phyloP scores from a whole-genome alignment of 805 yeast genomes.

The Aciculoconidium aculeatum region DNA sequence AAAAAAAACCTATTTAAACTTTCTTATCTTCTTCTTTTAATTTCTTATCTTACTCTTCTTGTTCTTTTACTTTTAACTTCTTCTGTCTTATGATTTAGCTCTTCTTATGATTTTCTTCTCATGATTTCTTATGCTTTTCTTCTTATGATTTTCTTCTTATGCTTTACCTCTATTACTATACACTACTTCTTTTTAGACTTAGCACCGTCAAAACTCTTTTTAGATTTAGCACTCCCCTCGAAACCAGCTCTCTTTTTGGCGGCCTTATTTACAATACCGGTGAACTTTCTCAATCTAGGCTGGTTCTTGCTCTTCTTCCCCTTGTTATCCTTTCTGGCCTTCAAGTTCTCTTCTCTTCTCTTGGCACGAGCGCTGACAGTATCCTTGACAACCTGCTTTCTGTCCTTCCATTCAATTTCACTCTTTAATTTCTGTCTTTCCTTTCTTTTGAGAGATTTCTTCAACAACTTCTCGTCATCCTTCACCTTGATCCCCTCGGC shows the following conservation, averaged over 20 bases:
- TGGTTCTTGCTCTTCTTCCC: constrained; percentile 74
- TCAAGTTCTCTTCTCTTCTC: constrained; percentile 88
- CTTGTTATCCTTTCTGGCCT: constrained; percentile 78
- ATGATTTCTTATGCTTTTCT: no score
- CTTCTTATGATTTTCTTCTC: no score
- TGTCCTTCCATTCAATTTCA: constrained; percentile 87
- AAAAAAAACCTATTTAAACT: no score
- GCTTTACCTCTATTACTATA: no score
- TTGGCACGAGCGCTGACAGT: constrained; percentile 69
- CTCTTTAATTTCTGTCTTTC: constrained; percentile 80
- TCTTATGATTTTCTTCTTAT: no score
- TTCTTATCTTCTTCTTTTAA: no score
- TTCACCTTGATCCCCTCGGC: constrained; percentile 85
- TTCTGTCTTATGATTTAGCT: no score
- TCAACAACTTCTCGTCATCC: constrained; percentile 84
- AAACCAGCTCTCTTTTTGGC: constrained; percentile 74
- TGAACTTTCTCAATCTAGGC: constrained; percentile 61
- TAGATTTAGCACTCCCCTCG: constrained; percentile 62
- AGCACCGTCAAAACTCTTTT: constrained; percentile 29
- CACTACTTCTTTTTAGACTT: no score
- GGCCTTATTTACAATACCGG: constrained; percentile 47
- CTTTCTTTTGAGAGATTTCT: constrained; percentile 79
- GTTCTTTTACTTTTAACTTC: no score
- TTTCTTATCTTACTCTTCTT: no score
- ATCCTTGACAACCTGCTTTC: constrained; percentile 74